Evolutionary conservation across 2,329 filamentous ascomycete genomes (phyloP), one percentile per base, ranked within the genome.

Genomic region (Pseudogymnoascus sp.): DNA sequence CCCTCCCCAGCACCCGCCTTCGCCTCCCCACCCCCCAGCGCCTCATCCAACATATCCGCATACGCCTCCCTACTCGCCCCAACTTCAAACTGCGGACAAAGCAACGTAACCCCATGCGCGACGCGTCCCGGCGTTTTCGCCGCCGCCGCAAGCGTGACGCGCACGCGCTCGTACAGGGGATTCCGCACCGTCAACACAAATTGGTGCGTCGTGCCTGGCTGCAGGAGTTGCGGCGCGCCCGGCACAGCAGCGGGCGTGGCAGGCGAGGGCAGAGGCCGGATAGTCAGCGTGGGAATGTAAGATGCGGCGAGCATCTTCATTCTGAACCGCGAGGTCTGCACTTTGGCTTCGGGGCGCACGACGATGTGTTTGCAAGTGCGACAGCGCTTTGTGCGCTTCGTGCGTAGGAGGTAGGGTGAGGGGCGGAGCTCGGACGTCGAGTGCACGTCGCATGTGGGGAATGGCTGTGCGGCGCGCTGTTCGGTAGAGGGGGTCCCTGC

Each of bases 81-180:
- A 48, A 99, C 88, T 58, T 94, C 90, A 73, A 99, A 97, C 69
- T 96, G 87, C 0, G 94, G 94, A 70, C 93, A 99, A 1, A 99
- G 81, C 12, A 99, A 88, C 0, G 94, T 99, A 64, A 99, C 91
- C 69, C 85, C 89, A 62, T 88, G 89, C 1, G 84, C 81, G 69
- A 92, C 89, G 7, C 85, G 82, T 3, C 91, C 91, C 0, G 91
- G 90, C 0, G 91, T 95, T 8, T 82, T 82, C 25, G 87, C 84
- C 0, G 93, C 91, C 0, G 92, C 95, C 4, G 92, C 93, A 6
- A 99, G 83, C 0, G 89, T 93, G 63, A 99, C 88, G 63, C 88
- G 89, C 67, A 99, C 88, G 21, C 85, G 83, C 68, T 99, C 94
- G 75, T 97, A 99, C 66, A 97, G 86, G 25, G 94, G 92, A 71